Evolutionary conservation across 2,329 filamentous ascomycete genomes (phyloP), one percentile per base, ranked within the genome.

Genomic region (Trichoderma aggressivum): DNA sequence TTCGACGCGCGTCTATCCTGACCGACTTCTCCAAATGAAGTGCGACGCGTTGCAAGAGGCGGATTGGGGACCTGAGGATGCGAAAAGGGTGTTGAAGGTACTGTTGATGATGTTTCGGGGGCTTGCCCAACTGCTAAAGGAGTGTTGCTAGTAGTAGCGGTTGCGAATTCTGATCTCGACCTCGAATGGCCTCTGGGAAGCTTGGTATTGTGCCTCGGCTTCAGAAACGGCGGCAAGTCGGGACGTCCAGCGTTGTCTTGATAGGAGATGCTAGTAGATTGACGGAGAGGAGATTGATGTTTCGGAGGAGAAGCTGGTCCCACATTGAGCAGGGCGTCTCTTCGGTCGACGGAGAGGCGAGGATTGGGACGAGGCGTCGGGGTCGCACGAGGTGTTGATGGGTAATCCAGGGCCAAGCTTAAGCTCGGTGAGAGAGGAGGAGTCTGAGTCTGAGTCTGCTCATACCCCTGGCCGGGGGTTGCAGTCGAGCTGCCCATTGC

Each of bases 211-310:
- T 58, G 68, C 65, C 65, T 69, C 65, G 65, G 65, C 65, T 69
- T 69, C 65, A 69, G 26, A 61, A 61, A 69, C 43, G 30, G 56
- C 55, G 65, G 43, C 55, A 53, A 61, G 55, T 69, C 56, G 24
- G 65, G 36, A 58, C 55, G 65, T 50, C 55, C 55, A 47, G 64
- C 61, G 53, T 65, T 69, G 68, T 78, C 75, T 62, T 71, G 74
- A 60, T 76, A 74, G 59, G 75, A 78, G 59, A 77, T 72, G 8
- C 77, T 78, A 56, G 79, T 74, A 50, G 78, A 78, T 61, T 79
- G 75, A 50, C 79, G 77, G 70, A 80, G 74, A 63, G 79, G 78
- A 47, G 78, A 80, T 14, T 76, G 77, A 30, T 76, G 75, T 72
- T 75, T 79, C 36, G 73, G 68, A 72, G 77, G 55, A 74, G 79